Percentiles rank a stretch among this genome's conserved stretches.
phyloP scores from a whole-genome alignment of 208 protist genomes.

The Trypanosoma vivax region DNA sequence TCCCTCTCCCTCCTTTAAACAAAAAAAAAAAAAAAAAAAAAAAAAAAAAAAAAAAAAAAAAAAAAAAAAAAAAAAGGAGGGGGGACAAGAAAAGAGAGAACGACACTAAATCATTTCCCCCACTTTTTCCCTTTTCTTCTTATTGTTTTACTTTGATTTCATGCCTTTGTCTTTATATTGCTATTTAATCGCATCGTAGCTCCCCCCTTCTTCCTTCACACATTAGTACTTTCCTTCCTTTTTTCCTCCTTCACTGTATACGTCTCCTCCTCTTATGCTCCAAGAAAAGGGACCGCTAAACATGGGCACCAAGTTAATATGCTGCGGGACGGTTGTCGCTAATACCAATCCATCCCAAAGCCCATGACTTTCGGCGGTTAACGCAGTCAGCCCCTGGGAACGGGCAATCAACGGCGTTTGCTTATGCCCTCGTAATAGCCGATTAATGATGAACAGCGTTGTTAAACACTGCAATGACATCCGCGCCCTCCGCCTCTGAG shows the following conservation, averaged over 20 bases:
- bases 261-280: too few relatives aligned
- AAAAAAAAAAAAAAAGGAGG: constrained; percentile 5
- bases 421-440: background rate
- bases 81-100: background rate
- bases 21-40: constrained; percentile 3
- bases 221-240: background rate
- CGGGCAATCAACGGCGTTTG: too few relatives aligned
- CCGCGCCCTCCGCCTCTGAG: constrained; percentile 19
- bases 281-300: too few relatives aligned
- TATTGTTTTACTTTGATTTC: background rate
- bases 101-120: background rate
- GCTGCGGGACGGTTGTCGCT: too few relatives aligned
- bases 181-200: background rate
- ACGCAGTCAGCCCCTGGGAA: too few relatives aligned
- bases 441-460: background rate
- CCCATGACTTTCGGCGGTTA: too few relatives aligned
- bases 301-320: too few relatives aligned
- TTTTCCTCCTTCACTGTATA: background rate
- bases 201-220: background rate
- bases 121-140: background rate
- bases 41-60: constrained; percentile 8
- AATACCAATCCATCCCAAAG: too few relatives aligned
- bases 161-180: background rate
- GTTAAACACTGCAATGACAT: constrained; percentile 12
- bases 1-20: background rate